Conservation (phyloP, 768 basidiomycete species). For the Lactifluus subvellereus region DNA sequence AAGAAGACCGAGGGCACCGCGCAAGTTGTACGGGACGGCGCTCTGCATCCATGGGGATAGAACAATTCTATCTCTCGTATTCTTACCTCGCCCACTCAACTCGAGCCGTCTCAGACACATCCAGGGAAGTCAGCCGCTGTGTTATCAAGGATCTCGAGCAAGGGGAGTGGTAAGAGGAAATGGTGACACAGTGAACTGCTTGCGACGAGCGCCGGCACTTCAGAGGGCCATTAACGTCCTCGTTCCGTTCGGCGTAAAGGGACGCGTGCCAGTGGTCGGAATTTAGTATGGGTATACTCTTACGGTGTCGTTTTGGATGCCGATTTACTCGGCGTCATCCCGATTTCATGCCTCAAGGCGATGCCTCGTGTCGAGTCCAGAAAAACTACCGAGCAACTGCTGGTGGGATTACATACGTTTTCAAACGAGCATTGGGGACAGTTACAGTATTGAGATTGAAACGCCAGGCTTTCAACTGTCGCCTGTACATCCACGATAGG, state of each 20-base stretch:
- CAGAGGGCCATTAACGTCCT: neutral
- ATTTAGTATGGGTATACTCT: neutral
- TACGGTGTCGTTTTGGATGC: neutral
- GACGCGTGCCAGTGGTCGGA: neutral
- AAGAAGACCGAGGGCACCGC: neutral
- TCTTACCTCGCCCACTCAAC: neutral
- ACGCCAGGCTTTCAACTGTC: neutral
- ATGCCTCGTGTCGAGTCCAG: neutral
- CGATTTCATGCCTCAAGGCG: neutral
- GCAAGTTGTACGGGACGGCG: neutral
- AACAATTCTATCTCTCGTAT: neutral
- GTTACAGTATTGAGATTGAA: neutral
- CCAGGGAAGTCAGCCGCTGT: neutral
- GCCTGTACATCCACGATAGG: neutral
- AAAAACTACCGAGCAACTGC: neutral
- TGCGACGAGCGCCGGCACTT: neutral
- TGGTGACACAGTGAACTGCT: neutral
- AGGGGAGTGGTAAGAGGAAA: neutral
- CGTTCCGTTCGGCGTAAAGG: too few relatives aligned
- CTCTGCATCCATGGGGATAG: neutral
- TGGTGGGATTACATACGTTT: neutral
- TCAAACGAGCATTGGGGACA: neutral
- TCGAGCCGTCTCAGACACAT: neutral
- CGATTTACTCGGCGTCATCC: neutral
- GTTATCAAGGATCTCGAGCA: neutral